phyloP scores from a whole-genome alignment of 805 yeast species.

The Maudiozyma turicensis region DNA sequence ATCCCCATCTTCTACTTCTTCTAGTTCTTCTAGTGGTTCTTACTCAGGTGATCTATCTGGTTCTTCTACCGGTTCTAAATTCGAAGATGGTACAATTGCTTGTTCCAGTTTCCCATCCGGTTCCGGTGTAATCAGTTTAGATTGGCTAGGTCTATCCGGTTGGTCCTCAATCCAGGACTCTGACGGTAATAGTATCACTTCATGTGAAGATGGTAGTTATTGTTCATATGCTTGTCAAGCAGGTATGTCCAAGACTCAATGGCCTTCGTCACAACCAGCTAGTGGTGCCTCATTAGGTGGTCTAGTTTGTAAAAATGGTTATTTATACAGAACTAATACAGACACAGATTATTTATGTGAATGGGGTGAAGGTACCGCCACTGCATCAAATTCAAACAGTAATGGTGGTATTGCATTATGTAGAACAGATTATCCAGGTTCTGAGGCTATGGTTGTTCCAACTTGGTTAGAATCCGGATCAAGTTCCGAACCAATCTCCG shows the following conservation, averaged over 20 bases:
- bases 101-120: constrained; percentile 70
- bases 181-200: constrained; percentile 45
- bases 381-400: constrained; percentile 52
- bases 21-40: constrained; percentile 23
- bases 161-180: constrained; percentile 33
- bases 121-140: constrained; percentile 56
- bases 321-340: constrained; percentile 71
- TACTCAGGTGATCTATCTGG: constrained; percentile 48
- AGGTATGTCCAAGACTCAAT: constrained; percentile 98
- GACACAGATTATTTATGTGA: constrained; percentile 64
- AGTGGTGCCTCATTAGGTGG: constrained; percentile 94
- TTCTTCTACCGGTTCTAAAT: constrained; percentile 39
- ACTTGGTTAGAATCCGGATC: constrained; percentile 78
- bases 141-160: constrained; percentile 46
- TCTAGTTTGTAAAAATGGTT: constrained; percentile 73
- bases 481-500: constrained; percentile 53
- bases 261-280: constrained; percentile 84
- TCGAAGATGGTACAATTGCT: constrained; percentile 58
- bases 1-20: constrained; percentile 13
- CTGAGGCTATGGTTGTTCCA: constrained; percentile 96
- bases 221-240: constrained; percentile 98
- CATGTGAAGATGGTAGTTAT: constrained; percentile 82
- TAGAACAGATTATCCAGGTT: constrained; percentile 98
- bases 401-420: constrained; percentile 74
- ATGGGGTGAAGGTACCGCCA: constrained; percentile 71